Base-by-base conservation (phyloP, 768 basidiomycete genomes). In the Boletellus sp. region DNA sequence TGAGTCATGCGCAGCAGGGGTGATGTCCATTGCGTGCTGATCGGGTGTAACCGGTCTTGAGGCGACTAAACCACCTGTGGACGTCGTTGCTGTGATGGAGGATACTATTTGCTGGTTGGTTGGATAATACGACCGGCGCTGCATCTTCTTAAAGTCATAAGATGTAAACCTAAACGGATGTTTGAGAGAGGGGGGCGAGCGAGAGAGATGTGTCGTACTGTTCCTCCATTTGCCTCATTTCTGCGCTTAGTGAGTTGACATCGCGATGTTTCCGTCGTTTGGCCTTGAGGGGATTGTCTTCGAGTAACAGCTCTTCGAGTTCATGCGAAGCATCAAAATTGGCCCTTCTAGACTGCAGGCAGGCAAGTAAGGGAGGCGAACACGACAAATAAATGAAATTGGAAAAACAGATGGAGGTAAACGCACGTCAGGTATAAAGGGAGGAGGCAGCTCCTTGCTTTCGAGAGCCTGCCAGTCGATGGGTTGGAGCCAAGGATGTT, bases 261-360 rank as follows among this genome's bases (percentile, higher is more conserved):
- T 96, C 94, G 57, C 94, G 89, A 50, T 88, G 85, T 67, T 95
- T 97, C 44, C 95, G 83, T 53, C 88, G 85, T 63, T 92, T 86
- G 9, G 95, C 94, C 66, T 97, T 97, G 48, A 99, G 75, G 37
- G 95, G 95, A 60, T 98, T 97, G 64, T 97, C 94, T 69, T 99
- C 95, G 16, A 99, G 72, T 11, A 99, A 70, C 19, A 99, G 76
- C 70, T 99, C 95, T 64, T 99, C 95, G 32, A 99, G 73, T 69
- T 99, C 95, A 63, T 98, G 94, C 12, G 95, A 97, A 23, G 95
- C 94, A 65, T 99, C 95, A 64, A 99, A 99, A 69, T 99, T 97
- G 26, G 95, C 93, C 70, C 96, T 96, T 74, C 97, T 98, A n/a
- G 86, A 85, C 94, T 98, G 62, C 6, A 0, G 8, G 15, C n/a